A percentile compares a stretch with the other conserved stretches of the same genome.
Evolutionary conservation across 805 yeast species (phyloP).

Genomic region (Alloascoidea africana): DNA sequence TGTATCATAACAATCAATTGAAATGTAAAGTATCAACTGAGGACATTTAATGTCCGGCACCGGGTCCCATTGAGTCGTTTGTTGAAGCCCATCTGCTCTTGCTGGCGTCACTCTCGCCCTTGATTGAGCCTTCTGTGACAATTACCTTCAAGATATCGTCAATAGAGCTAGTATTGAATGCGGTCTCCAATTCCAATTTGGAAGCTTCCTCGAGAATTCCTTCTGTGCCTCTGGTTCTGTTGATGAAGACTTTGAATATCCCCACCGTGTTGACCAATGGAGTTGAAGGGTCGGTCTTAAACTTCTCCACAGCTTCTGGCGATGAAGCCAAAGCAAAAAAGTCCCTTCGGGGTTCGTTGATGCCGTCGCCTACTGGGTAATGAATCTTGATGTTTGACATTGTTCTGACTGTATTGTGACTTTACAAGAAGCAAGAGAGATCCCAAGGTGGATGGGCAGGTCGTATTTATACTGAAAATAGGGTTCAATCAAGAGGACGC

Average conservation of each 20-base stretch:
- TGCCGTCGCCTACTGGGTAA: conserved; percentile 46
- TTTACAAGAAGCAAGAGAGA: too few species aligned
- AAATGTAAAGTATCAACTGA: too few species aligned
- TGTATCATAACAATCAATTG: too few species aligned
- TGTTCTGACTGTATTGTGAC: too few species aligned
- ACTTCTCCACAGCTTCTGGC: conserved; percentile 27
- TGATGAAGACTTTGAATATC: conserved; percentile 42
- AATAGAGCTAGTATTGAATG: background rate
- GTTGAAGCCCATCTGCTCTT: too few species aligned
- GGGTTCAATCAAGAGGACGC: too few species aligned
- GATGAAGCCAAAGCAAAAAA: conserved; percentile 49
- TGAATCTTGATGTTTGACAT: conserved; percentile 1
- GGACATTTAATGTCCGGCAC: too few species aligned
- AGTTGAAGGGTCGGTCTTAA: conserved; percentile 25
- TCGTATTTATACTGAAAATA: too few species aligned
- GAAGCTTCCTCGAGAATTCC: background rate
- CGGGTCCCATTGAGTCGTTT: too few species aligned
- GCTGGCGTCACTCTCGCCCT: too few species aligned
- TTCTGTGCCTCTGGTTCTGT: background rate
- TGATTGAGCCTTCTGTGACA: background rate
- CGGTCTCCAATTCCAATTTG: background rate
- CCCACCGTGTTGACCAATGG: conserved; percentile 44
- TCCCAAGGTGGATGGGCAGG: too few species aligned
- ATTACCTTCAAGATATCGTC: background rate
- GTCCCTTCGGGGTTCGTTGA: too few species aligned